These are phyloP conservation scores for Sicyos edulis DNA, from an alignment of 306 rosid species.

Conservation along the genomic window DNA sequence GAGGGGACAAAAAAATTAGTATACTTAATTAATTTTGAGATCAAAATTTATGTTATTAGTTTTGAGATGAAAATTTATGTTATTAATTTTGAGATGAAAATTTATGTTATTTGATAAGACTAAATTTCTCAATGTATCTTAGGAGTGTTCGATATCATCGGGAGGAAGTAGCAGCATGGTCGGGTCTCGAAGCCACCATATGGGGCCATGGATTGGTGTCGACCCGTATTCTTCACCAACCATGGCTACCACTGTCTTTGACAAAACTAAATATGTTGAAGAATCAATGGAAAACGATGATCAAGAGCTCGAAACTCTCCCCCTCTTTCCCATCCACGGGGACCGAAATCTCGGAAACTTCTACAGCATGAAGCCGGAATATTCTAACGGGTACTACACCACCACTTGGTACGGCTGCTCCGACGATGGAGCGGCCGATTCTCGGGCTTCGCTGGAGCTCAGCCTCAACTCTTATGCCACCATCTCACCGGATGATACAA, in stretches of 20 bases:
- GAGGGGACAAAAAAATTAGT: too few species aligned
- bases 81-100: too few species aligned
- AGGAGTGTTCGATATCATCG: slow-evolving; percentile 66
- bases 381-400: slow-evolving; percentile 41
- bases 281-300: slow-evolving; percentile 21
- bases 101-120: too few species aligned
- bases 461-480: slow-evolving; percentile 68
- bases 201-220: slow-evolving; percentile 51
- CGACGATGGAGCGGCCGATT: slow-evolving; percentile 26
- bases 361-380: slow-evolving; percentile 46
- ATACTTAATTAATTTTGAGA: too few species aligned
- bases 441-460: slow-evolving; percentile 78
- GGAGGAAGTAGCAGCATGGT: slow-evolving; percentile 43
- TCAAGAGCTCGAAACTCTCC: slow-evolving; percentile 78
- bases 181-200: slow-evolving; percentile 34
- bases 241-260: slow-evolving; percentile 32
- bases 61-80: too few species aligned
- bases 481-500: slow-evolving; percentile 45
- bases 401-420: slow-evolving; percentile 40
- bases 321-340: slow-evolving; percentile 84
- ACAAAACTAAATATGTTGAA: slow-evolving; percentile 36
- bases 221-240: slow-evolving; percentile 52
- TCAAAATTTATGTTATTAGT: too few species aligned
- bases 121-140: not conserved
- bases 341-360: slow-evolving; percentile 58